Percentiles rank a stretch among this genome's conserved stretches.
phyloP scores from a whole-genome alignment of 306 rosid species.

The Oemleria cerasiformis region DNA sequence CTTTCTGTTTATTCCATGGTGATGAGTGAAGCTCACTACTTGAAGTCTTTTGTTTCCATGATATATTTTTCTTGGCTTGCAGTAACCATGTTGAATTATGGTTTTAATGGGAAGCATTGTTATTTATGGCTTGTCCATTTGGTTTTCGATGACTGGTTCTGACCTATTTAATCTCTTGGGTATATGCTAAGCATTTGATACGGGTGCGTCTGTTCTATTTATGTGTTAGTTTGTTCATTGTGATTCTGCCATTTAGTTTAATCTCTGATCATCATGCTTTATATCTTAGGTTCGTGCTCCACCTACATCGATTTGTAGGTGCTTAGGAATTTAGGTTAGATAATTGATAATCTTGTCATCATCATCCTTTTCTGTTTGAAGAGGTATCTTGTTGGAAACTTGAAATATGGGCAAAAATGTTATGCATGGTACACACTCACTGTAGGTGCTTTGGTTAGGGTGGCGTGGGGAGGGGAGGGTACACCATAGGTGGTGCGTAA shows the following conservation, averaged over 20 bases:
- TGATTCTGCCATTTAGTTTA: neutral
- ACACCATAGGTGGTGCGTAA: neutral
- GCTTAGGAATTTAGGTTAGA: neutral
- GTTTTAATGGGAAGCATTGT: neutral
- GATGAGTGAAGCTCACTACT: neutral
- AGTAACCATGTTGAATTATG: neutral
- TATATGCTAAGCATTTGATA: neutral
- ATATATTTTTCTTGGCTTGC: neutral
- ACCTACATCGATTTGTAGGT: neutral
- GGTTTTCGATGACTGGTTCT: neutral
- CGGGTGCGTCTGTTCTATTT: neutral
- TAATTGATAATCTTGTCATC: neutral
- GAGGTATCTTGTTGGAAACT: neutral
- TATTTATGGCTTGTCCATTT: neutral
- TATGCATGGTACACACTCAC: neutral
- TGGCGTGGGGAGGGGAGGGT: neutral
- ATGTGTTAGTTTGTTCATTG: neutral
- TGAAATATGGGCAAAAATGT: neutral
- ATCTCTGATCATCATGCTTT: neutral
- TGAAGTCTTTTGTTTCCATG: neutral
- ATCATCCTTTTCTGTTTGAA: neutral
- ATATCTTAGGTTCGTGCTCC: neutral
- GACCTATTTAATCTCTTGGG: neutral
- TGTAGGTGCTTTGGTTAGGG: neutral
- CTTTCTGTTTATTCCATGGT: neutral